Conservation (phyloP, 2,329 filamentous ascomycete genomes). For the Periconia macrospinosa region DNA sequence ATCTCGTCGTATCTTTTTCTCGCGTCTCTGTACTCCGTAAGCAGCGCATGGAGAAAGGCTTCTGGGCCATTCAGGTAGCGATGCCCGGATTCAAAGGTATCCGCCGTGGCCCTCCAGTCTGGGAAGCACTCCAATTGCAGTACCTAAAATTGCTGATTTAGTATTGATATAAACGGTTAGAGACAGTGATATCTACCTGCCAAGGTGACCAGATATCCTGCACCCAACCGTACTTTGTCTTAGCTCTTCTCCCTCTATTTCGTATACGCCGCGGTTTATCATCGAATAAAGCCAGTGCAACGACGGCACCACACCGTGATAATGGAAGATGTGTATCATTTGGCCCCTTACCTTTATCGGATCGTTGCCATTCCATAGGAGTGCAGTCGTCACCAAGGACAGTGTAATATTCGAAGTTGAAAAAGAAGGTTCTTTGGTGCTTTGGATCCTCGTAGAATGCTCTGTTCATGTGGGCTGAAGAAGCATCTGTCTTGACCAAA, state of each 20-base stretch:
- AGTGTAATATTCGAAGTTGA: constrained; percentile 68
- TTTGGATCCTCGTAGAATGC: constrained; percentile 51
- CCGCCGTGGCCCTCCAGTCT: constrained; percentile 46
- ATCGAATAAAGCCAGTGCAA: constrained; percentile 61
- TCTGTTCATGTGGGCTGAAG: constrained; percentile 53
- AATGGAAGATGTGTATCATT: constrained; percentile 59
- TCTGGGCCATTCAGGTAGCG: constrained; percentile 63
- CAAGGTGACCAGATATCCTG: constrained; percentile 64
- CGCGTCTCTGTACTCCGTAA: constrained; percentile 64
- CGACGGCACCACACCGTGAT: constrained; percentile 61
- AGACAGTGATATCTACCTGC: constrained; percentile 52
- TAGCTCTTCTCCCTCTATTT: constrained; percentile 54
- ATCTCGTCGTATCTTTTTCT: constrained; percentile 61
- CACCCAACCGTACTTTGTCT: constrained; percentile 53
- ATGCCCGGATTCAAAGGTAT: constrained; percentile 58
- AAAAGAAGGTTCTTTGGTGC: constrained; percentile 61
- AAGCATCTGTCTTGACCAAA: constrained; percentile 53
- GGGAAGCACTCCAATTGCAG: constrained; percentile 8
- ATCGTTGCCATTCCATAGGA: constrained; percentile 63
- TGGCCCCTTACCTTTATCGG: constrained; percentile 50
- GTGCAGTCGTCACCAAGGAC: constrained; percentile 58
- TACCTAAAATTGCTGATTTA: too few species aligned
- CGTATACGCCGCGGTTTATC: constrained; percentile 53
- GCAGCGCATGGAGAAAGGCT: constrained; percentile 62
- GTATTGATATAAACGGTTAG: too few species aligned